phyloP scores from a whole-genome alignment of 2,329 filamentous ascomycete genomes.

The Cordyceps tenuipes region DNA sequence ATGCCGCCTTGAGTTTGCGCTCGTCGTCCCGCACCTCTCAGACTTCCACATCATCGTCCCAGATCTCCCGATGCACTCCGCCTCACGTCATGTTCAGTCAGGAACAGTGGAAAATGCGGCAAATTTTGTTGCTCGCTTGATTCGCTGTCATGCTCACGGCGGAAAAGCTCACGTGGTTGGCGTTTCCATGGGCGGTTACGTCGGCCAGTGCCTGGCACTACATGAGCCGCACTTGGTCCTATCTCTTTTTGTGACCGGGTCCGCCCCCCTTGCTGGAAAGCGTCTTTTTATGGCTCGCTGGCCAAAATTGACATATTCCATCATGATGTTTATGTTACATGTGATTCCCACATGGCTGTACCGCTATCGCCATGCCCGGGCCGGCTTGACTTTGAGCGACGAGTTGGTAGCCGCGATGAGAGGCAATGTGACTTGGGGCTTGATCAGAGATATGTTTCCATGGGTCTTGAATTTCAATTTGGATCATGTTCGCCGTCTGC shows the following conservation, averaged over 20 bases:
- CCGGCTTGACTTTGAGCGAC: not conserved
- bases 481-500: not conserved
- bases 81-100: constrained; percentile 20
- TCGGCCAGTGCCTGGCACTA: constrained; percentile 25
- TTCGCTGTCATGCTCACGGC: constrained; percentile 27
- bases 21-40: constrained; percentile 26
- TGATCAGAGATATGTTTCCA: not conserved
- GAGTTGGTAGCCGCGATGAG: not conserved
- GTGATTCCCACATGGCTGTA: not conserved
- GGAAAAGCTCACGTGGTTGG: constrained; percentile 31
- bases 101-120: constrained; percentile 24
- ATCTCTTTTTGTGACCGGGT: constrained; percentile 28
- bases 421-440: not conserved
- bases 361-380: not conserved
- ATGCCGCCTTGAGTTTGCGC: constrained; percentile 26
- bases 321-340: constrained; percentile 16
- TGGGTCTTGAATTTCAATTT: not conserved
- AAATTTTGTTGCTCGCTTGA: constrained; percentile 27
- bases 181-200: constrained; percentile 32
- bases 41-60: constrained; percentile 32
- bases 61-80: constrained; percentile 32
- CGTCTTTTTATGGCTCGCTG: constrained; percentile 19
- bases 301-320: constrained; percentile 21
- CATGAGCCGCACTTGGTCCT: constrained; percentile 27
- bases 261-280: constrained; percentile 21